Evolutionary conservation across 129 eudicot species (phyloP).

Genomic region (Tagetes patula): DNA sequence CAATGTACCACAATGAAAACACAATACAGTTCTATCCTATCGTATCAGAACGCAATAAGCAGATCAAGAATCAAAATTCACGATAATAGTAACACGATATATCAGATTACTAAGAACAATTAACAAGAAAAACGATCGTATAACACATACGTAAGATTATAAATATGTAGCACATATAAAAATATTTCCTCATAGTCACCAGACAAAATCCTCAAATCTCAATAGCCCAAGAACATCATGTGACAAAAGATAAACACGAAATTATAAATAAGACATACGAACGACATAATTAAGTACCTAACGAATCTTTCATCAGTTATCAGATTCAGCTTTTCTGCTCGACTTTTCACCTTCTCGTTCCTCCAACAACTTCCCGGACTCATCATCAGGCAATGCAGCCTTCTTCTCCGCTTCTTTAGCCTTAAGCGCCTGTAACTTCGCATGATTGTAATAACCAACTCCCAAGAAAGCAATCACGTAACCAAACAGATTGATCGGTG

Average conservation of each 20-base stretch:
- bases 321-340: conserved; percentile 24
- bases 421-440: conserved; percentile 49
- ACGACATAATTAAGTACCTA: conserved; percentile 22
- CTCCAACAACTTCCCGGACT: conserved; percentile 43
- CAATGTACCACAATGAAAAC: conserved; percentile 3
- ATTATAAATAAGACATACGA: neutral
- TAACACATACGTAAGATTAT: conserved; percentile 11
- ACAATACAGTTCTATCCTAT: neutral
- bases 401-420: conserved; percentile 55
- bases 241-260: conserved; percentile 10
- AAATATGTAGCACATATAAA: conserved; percentile 26
- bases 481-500: conserved; percentile 49
- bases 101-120: neutral
- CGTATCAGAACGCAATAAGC: neutral
- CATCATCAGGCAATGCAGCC: conserved; percentile 38
- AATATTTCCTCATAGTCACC: conserved; percentile 21
- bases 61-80: conserved; percentile 8
- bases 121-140: neutral
- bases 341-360: conserved; percentile 32
- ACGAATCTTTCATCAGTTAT: conserved; percentile 25
- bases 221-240: conserved; percentile 23
- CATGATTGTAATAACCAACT: conserved; percentile 50
- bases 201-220: conserved; percentile 14
- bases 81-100: neutral
- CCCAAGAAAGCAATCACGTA: conserved; percentile 57